Evolutionary conservation across 2,329 filamentous ascomycete genomes (phyloP).

Genomic region (Paecilomyces dactylethromorphus): DNA sequence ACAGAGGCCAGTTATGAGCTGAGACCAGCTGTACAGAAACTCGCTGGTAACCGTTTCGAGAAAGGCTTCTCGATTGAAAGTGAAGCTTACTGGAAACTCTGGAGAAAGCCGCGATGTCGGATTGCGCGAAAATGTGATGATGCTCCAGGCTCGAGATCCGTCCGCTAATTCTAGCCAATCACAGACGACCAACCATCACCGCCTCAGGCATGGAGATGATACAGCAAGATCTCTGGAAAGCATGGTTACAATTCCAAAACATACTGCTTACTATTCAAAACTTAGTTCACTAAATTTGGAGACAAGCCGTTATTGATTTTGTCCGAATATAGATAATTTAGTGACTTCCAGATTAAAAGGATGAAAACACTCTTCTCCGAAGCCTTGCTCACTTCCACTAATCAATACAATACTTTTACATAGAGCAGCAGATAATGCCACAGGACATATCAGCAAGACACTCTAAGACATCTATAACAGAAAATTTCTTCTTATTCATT

Average conservation of each 20-base stretch:
- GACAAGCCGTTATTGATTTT: background rate
- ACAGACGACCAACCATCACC: slow-evolving; percentile 12
- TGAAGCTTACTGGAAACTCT: slow-evolving; percentile 11
- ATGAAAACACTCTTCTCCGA: background rate
- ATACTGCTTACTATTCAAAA: background rate
- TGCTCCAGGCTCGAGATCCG: slow-evolving; percentile 6
- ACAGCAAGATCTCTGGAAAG: background rate
- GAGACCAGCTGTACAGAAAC: background rate
- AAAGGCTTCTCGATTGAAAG: background rate
- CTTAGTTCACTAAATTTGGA: background rate
- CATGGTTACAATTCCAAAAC: background rate
- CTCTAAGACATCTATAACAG: background rate
- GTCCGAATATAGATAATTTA: background rate
- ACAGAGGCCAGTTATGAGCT: background rate
- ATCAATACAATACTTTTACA: background rate
- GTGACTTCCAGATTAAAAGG: background rate
- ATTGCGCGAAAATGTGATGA: slow-evolving; percentile 29
- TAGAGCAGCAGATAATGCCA: background rate
- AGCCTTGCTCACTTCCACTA: background rate
- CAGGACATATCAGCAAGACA: background rate
- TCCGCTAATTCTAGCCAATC: slow-evolving; percentile 16
- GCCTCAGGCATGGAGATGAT: slow-evolving; percentile 13
- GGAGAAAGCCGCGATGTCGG: slow-evolving; percentile 10
- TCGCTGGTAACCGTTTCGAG: slow-evolving; percentile 5
- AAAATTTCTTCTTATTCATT: background rate